phyloP scores from a whole-genome alignment of 495 filamentous ascomycete genomes.

The Hyaloscypha variabilis region DNA sequence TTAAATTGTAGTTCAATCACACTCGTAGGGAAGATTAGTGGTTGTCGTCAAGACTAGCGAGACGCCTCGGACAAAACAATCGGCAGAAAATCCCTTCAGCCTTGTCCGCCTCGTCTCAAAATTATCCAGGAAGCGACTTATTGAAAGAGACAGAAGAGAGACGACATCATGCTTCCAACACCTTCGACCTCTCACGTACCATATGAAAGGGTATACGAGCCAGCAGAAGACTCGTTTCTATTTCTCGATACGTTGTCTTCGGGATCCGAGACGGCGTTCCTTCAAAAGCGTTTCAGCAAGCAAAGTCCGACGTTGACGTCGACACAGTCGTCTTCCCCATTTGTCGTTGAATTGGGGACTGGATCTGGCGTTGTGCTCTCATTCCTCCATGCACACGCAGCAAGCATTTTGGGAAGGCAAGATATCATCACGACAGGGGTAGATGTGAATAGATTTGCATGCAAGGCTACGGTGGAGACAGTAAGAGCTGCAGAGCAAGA shows the following conservation, averaged over 20 bases:
- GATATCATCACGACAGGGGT: slow-evolving; percentile 73
- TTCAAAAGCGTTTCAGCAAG: slow-evolving; percentile 60
- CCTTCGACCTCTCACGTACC: slow-evolving; percentile 89
- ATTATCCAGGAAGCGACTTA: background rate
- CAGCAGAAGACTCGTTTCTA: slow-evolving; percentile 94
- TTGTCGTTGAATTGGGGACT: slow-evolving; percentile 84
- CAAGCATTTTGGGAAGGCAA: slow-evolving; percentile 68
- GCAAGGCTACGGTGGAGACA: slow-evolving; percentile 26
- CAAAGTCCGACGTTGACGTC: no score
- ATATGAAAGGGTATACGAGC: slow-evolving; percentile 86
- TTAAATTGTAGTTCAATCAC: background rate
- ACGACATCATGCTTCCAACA: slow-evolving; percentile 78
- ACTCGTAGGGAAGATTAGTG: background rate
- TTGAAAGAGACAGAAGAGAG: background rate
- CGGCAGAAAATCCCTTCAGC: background rate
- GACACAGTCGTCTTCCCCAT: slow-evolving; percentile 44
- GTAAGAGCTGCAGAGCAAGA: slow-evolving; percentile 35
- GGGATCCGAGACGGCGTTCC: slow-evolving; percentile 68
- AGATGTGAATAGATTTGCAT: slow-evolving; percentile 84
- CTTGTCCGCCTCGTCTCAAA: background rate
- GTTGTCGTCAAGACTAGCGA: background rate
- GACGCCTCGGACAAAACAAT: background rate
- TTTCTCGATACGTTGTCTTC: slow-evolving; percentile 91
- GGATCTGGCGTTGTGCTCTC: slow-evolving; percentile 91
- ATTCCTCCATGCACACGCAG: slow-evolving; percentile 78